These are phyloP conservation scores for Dacryopinax primogenitus DNA, from an alignment of 768 basidiomycete species.

Conservation along the genomic window DNA sequence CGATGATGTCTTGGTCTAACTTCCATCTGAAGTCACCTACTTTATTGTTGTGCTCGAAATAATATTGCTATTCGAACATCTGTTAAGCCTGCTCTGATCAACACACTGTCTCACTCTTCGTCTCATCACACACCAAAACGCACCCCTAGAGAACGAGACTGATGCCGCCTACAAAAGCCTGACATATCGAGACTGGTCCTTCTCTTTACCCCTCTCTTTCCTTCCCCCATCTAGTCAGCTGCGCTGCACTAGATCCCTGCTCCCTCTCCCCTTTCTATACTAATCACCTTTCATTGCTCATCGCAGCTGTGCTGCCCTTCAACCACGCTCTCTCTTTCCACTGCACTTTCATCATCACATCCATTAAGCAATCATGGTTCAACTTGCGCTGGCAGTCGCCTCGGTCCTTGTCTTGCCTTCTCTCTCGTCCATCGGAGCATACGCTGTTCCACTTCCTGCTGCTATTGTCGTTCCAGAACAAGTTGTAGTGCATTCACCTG, in stretches of 20 bases:
- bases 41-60: too few relatives aligned
- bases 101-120: not conserved
- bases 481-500: not conserved
- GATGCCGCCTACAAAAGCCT: not conserved
- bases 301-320: constrained; percentile 1
- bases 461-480: not conserved
- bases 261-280: not conserved
- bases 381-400: constrained; percentile 1
- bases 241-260: not conserved
- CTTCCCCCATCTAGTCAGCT: constrained; percentile 19
- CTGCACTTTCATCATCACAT: not conserved
- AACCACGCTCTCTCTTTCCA: not conserved
- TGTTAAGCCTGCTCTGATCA: not conserved
- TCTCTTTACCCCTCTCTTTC: not conserved
- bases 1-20: not conserved
- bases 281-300: not conserved
- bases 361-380: not conserved
- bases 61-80: not conserved
- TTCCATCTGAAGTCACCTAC: too few relatives aligned
- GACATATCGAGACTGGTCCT: constrained; percentile 17
- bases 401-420: not conserved
- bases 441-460: not conserved
- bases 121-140: not conserved
- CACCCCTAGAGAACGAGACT: not conserved
- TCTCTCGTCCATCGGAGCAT: not conserved